A percentile compares a stretch with the other conserved stretches of the same genome.
These are phyloP conservation scores for Rosellinia necatrix DNA, from an alignment of 2,329 filamentous ascomycete species.

Conservation along the genomic window DNA sequence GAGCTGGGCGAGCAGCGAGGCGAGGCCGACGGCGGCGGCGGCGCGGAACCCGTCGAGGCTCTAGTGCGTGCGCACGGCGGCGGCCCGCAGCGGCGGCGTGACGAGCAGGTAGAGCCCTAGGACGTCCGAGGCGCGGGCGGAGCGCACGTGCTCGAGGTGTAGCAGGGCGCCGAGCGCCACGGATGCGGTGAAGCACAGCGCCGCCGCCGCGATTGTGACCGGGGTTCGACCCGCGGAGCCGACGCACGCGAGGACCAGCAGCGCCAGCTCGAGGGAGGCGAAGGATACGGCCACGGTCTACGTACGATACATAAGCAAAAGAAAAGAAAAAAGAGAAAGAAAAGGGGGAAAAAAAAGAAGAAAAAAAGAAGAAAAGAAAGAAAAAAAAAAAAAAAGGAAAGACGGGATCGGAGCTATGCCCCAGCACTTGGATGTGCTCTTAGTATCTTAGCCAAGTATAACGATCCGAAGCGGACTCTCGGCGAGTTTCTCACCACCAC, in stretches of 20 bases:
- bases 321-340: not conserved
- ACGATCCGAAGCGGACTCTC: slow-evolving; percentile 7
- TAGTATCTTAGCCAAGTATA: slow-evolving; percentile 23
- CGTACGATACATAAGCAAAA: slow-evolving; percentile 4
- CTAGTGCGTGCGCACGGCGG: slow-evolving; percentile 28
- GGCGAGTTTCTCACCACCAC: slow-evolving; percentile 6
- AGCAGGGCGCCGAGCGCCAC: slow-evolving; percentile 16
- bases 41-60: slow-evolving; percentile 15
- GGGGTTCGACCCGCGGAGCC: not conserved
- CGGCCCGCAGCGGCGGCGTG: slow-evolving; percentile 20
- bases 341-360: too few species aligned
- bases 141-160: slow-evolving; percentile 27
- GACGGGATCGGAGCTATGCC: too few species aligned
- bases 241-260: slow-evolving; percentile 11
- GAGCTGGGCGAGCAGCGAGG: slow-evolving; percentile 24
- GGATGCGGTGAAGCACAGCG: slow-evolving; percentile 20
- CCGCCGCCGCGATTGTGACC: slow-evolving; percentile 15
- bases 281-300: slow-evolving; percentile 16
- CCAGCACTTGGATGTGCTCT: slow-evolving; percentile 1
- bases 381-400: not conserved
- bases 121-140: slow-evolving; percentile 21
- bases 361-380: too few species aligned
- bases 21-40: slow-evolving; percentile 15
- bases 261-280: slow-evolving; percentile 9
- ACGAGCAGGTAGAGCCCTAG: slow-evolving; percentile 25